Conservation (phyloP, 2,329 filamentous ascomycete species). For the Zymoseptoria ardabiliae region DNA sequence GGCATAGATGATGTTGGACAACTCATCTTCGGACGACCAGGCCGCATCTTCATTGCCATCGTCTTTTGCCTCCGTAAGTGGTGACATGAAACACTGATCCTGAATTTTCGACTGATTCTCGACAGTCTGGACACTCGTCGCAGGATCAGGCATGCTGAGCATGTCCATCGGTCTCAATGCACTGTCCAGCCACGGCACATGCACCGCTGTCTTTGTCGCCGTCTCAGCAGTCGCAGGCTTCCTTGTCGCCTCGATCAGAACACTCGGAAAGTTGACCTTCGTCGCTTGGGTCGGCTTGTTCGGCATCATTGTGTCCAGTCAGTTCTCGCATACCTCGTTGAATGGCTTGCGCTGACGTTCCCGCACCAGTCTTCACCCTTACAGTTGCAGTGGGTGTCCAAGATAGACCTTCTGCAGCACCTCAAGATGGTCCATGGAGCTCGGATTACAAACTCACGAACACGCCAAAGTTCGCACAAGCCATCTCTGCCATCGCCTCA, state of each 20-base stretch:
- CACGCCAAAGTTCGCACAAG: constrained; percentile 3
- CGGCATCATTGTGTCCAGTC: constrained; percentile 10
- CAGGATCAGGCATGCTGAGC: constrained; percentile 29
- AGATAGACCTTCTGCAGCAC: constrained; percentile 29
- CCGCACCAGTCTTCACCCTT: constrained; percentile 22
- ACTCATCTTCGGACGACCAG: constrained; percentile 46
- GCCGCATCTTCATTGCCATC: constrained; percentile 43
- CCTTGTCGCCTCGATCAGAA: constrained; percentile 27
- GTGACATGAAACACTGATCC: background rate
- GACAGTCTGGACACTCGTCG: constrained; percentile 12
- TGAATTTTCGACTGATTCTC: background rate
- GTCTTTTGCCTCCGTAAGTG: constrained; percentile 31
- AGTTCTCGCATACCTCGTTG: no score
- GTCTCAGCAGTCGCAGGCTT: constrained; percentile 34
- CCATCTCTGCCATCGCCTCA: constrained; percentile 9
- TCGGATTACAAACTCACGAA: constrained; percentile 24
- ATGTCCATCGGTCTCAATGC: constrained; percentile 18
- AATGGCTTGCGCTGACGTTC: no score
- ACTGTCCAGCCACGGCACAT: constrained; percentile 20
- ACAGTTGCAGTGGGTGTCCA: constrained; percentile 29
- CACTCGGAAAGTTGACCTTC: constrained; percentile 25
- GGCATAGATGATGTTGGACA: constrained; percentile 49
- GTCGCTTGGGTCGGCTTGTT: constrained; percentile 28
- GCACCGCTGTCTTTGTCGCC: constrained; percentile 34
- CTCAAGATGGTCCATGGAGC: constrained; percentile 21